Conservation (phyloP, 176 grass and related monocot genomes). For the Triticum turgidum region DNA sequence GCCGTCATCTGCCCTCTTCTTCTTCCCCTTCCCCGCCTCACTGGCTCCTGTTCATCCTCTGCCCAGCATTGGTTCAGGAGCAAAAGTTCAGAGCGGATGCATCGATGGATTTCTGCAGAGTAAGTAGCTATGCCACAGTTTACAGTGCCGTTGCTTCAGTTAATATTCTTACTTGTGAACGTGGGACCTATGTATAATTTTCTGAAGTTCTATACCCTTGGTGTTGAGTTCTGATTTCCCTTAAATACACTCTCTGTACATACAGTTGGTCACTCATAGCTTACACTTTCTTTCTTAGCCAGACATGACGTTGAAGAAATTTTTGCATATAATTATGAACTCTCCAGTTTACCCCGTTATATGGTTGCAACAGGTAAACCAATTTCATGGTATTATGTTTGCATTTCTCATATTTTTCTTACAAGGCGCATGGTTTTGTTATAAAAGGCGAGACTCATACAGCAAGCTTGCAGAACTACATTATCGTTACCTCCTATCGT, state of each 20-base stretch:
- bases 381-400: not conserved
- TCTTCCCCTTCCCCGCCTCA: no score
- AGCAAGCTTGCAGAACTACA: constrained; percentile 59
- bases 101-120: constrained; percentile 77
- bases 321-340: constrained; percentile 85
- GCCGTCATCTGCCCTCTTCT: no score
- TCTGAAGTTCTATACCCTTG: constrained; percentile 20
- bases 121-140: constrained; percentile 30
- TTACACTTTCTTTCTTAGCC: constrained; percentile 27
- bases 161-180: not conserved
- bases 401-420: not conserved
- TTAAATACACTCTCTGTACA: not conserved
- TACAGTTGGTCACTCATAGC: constrained; percentile 17
- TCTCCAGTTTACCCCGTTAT: constrained; percentile 90
- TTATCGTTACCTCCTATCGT: constrained; percentile 54
- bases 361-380: constrained; percentile 79
- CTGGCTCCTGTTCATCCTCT: no score
- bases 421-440: not conserved
- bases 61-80: constrained; percentile 41
- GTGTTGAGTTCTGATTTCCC: not conserved
- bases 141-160: not conserved
- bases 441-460: not conserved
- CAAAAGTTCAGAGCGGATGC: constrained; percentile 70
- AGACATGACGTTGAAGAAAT: constrained; percentile 89
- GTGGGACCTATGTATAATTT: not conserved